Evolutionary conservation across 306 rosid genomes (phyloP).

Genomic region (Parietaria judaica): DNA sequence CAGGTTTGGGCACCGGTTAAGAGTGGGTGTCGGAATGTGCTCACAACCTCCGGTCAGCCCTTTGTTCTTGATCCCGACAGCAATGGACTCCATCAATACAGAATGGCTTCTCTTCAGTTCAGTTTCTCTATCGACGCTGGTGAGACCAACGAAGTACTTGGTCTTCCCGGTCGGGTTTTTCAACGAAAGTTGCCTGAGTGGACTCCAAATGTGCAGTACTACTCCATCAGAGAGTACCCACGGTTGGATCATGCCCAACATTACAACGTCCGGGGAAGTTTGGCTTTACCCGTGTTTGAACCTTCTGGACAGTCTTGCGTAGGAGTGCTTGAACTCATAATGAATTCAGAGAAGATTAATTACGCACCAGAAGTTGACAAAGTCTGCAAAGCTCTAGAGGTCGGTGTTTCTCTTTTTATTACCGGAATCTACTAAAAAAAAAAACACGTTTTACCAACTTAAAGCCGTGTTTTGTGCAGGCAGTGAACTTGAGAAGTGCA

Average conservation of each 20-base stretch:
- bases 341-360: slow-evolving; percentile 68
- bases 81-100: slow-evolving; percentile 67
- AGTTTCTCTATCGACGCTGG: slow-evolving; percentile 60
- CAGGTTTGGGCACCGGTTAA: slow-evolving; percentile 91
- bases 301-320: slow-evolving; percentile 60
- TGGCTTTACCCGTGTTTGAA: slow-evolving; percentile 85
- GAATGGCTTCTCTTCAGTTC: slow-evolving; percentile 54
- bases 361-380: slow-evolving; percentile 84
- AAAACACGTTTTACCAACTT: slow-evolving; percentile 13
- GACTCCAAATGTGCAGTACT: slow-evolving; percentile 91
- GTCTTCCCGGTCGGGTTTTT: slow-evolving; percentile 89
- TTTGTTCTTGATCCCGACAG: slow-evolving; percentile 60
- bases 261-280: slow-evolving; percentile 73
- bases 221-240: slow-evolving; percentile 64
- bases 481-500: slow-evolving; percentile 71
- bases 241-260: slow-evolving; percentile 63
- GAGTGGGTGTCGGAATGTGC: slow-evolving; percentile 40
- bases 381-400: slow-evolving; percentile 95
- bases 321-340: slow-evolving; percentile 77
- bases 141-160: slow-evolving; percentile 45
- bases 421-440: not conserved
- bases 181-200: slow-evolving; percentile 73
- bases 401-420: slow-evolving; percentile 26
- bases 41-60: slow-evolving; percentile 87
- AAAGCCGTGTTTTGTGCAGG: slow-evolving; percentile 51